phyloP scores from a whole-genome alignment of 495 filamentous ascomycete genomes.

The Opeltia flavorubescens region DNA sequence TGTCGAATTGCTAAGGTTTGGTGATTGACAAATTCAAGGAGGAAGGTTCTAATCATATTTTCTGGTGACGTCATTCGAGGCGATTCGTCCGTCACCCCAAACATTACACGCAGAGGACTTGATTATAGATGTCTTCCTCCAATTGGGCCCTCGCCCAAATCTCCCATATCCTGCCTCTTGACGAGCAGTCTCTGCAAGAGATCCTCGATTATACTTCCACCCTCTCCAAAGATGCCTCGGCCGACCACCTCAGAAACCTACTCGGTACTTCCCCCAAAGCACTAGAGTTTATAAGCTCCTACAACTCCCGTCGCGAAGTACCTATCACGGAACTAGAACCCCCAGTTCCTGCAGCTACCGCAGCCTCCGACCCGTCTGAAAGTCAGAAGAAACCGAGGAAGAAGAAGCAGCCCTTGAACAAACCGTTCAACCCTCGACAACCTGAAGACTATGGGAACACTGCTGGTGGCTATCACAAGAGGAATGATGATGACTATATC shows the following conservation, averaged over 20 bases:
- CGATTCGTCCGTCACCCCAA: no score
- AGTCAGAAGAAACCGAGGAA: constrained; percentile 32
- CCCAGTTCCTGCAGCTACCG: constrained; percentile 9
- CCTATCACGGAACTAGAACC: constrained; percentile 19
- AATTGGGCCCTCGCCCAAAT: constrained; percentile 55
- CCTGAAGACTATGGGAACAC: constrained; percentile 45
- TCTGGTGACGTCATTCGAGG: no score
- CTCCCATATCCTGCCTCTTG: constrained; percentile 63
- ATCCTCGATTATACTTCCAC: constrained; percentile 65
- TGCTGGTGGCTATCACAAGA: constrained; percentile 46
- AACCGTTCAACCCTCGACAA: constrained; percentile 41
- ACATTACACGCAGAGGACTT: no score
- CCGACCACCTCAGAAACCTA: constrained; percentile 72
- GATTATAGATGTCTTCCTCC: constrained; percentile 8
- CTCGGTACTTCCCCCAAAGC: constrained; percentile 76
- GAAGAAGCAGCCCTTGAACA: constrained; percentile 47
- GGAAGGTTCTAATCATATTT: no score
- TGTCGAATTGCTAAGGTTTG: no score
- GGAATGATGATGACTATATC: constrained; percentile 50
- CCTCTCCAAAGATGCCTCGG: constrained; percentile 57
- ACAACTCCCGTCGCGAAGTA: constrained; percentile 58
- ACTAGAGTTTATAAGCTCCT: constrained; percentile 82
- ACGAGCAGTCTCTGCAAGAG: constrained; percentile 68
- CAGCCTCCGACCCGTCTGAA: constrained; percentile 10
- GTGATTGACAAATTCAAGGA: no score